Evolutionary conservation across 2,329 filamentous ascomycete species (phyloP).

Genomic region (Orbilia oligospora): DNA sequence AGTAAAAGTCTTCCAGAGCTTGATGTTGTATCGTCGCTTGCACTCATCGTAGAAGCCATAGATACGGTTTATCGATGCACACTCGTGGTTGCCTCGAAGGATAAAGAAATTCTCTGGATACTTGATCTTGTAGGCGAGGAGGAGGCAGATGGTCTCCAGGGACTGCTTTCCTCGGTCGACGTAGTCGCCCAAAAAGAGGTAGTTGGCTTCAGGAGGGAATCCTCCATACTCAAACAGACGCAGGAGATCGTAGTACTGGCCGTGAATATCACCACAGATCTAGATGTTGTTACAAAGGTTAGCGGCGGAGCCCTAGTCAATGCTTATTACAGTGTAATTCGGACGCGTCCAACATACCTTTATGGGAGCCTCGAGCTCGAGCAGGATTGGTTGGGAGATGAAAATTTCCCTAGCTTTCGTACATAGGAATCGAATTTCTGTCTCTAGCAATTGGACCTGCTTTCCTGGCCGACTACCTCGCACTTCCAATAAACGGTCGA

Average conservation of each 20-base stretch:
- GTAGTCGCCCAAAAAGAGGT: slow-evolving; percentile 98
- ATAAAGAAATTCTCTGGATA: slow-evolving; percentile 99
- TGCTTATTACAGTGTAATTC: background rate
- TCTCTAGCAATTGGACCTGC: slow-evolving; percentile 96
- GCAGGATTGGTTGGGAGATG: slow-evolving; percentile 97
- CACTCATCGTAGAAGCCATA: slow-evolving; percentile 99
- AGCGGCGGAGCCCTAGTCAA: background rate
- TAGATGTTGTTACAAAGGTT: slow-evolving; percentile 67
- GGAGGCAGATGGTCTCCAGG: slow-evolving; percentile 95
- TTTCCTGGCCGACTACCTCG: slow-evolving; percentile 97
- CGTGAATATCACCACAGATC: slow-evolving; percentile 99
- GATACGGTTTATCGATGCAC: slow-evolving; percentile 97
- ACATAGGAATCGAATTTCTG: slow-evolving; percentile 96
- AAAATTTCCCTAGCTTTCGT: slow-evolving; percentile 99
- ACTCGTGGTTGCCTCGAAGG: slow-evolving; percentile 98
- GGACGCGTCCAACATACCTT: slow-evolving; percentile 78
- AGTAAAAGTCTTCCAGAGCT: slow-evolving; percentile 99
- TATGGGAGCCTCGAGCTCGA: slow-evolving; percentile 98
- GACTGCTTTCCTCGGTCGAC: slow-evolving; percentile 99
- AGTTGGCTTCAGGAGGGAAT: slow-evolving; percentile 98
- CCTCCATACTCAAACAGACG: slow-evolving; percentile 98
- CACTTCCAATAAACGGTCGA: slow-evolving; percentile 97
- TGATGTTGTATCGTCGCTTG: slow-evolving; percentile 99
- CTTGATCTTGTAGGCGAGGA: slow-evolving; percentile 99
- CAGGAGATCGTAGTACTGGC: slow-evolving; percentile 98